A percentile compares a stretch with the other conserved stretches of the same genome.
phyloP scores from a whole-genome alignment of 106 monocot species.

The Acanthochlamys bracteata region DNA sequence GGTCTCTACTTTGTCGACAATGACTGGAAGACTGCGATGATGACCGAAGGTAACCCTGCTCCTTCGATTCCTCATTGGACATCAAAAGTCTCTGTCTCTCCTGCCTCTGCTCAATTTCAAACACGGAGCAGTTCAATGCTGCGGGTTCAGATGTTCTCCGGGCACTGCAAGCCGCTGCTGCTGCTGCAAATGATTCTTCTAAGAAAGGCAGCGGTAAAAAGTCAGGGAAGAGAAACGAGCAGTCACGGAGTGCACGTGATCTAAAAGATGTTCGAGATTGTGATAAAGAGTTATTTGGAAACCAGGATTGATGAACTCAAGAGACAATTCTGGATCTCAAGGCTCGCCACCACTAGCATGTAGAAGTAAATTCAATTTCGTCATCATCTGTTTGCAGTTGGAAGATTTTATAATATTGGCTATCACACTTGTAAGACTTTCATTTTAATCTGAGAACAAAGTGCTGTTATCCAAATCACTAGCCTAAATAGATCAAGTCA shows the following conservation, averaged over 20 bases:
- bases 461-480: too few species aligned
- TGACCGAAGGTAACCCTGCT: neutral
- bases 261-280: constrained; percentile 3
- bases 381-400: neutral
- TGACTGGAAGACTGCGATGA: neutral
- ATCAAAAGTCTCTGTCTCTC: neutral
- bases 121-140: neutral
- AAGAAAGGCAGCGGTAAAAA: neutral
- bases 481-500: too few species aligned
- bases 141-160: constrained; percentile 18
- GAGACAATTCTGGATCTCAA: neutral
- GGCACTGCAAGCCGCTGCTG: constrained; percentile 15
- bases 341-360: neutral
- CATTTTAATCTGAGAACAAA: too few species aligned
- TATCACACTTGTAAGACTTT: too few species aligned
- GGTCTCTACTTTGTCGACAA: neutral
- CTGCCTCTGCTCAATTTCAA: neutral
- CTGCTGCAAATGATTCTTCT: neutral
- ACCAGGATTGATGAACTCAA: constrained; percentile 11
- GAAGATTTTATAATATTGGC: neutral
- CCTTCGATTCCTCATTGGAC: neutral
- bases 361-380: too few species aligned
- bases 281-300: constrained; percentile 10
- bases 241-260: neutral
- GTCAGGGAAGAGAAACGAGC: neutral